Percentiles rank a stretch among this genome's conserved stretches.
These are phyloP conservation scores for Aspergillus quadrilineatus DNA, from an alignment of 2,329 filamentous ascomycete species.

Conservation along the genomic window DNA sequence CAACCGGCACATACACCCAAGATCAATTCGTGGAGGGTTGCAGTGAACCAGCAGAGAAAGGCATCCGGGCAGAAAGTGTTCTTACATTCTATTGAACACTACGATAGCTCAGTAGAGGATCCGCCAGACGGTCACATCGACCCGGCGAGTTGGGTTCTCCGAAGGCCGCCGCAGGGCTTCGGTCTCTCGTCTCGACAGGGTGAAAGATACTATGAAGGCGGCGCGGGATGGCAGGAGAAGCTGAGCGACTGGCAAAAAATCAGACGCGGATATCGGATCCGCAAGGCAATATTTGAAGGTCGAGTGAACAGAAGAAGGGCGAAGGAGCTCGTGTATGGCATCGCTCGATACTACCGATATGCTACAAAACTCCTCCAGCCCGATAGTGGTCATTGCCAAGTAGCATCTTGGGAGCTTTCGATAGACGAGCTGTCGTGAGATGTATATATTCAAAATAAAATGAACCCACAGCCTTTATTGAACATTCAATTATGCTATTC, in stretches of 20 bases:
- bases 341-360: constrained; percentile 23
- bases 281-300: constrained; percentile 37
- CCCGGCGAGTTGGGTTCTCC: constrained; percentile 42
- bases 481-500: not conserved
- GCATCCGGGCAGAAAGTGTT: constrained; percentile 30
- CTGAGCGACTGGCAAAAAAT: constrained; percentile 42
- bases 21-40: constrained; percentile 42
- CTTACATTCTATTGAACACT: constrained; percentile 33
- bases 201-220: constrained; percentile 41
- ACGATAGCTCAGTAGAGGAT: constrained; percentile 39
- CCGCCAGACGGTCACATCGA: constrained; percentile 41
- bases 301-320: constrained; percentile 35
- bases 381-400: not conserved
- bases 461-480: not conserved
- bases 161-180: constrained; percentile 41
- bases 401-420: not conserved
- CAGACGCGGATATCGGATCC: constrained; percentile 36
- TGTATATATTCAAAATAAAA: constrained; percentile 2
- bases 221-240: constrained; percentile 41
- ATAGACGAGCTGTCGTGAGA: not conserved
- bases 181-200: constrained; percentile 36
- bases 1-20: constrained; percentile 28
- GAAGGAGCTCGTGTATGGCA: constrained; percentile 28
- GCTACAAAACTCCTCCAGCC: constrained; percentile 13
- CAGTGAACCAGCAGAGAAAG: constrained; percentile 36